These are phyloP conservation scores for Cladosporium sp. DNA, from an alignment of 2,329 filamentous ascomycete species.

Conservation along the genomic window DNA sequence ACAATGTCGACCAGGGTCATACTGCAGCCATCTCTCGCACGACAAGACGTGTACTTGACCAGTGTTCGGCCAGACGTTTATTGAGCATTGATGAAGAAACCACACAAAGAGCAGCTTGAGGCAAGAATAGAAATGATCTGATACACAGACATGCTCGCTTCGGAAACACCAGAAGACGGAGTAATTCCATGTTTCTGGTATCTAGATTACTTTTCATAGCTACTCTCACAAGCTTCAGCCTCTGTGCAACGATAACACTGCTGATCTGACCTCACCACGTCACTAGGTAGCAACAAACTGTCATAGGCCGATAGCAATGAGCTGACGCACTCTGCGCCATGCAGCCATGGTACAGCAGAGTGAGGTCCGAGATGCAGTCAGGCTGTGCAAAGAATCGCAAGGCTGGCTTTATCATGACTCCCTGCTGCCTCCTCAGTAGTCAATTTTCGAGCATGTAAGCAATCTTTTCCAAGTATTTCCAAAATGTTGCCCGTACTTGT, in stretches of 20 bases:
- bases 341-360: neutral
- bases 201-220: neutral
- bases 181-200: neutral
- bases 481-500: neutral
- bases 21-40: neutral
- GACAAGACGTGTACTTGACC: neutral
- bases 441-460: neutral
- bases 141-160: neutral
- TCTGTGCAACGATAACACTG: neutral
- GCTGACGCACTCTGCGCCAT: neutral
- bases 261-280: neutral
- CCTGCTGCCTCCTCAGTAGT: neutral
- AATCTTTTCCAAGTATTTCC: neutral
- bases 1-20: neutral
- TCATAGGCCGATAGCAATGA: neutral
- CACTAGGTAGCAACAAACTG: neutral
- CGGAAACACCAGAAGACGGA: neutral
- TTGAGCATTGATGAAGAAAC: neutral
- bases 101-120: neutral
- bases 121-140: neutral
- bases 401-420: neutral
- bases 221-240: neutral
- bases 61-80: neutral
- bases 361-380: neutral
- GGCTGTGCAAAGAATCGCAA: neutral